phyloP scores from a whole-genome alignment of 73 alveolate species.

The Blepharisma japonicum region DNA sequence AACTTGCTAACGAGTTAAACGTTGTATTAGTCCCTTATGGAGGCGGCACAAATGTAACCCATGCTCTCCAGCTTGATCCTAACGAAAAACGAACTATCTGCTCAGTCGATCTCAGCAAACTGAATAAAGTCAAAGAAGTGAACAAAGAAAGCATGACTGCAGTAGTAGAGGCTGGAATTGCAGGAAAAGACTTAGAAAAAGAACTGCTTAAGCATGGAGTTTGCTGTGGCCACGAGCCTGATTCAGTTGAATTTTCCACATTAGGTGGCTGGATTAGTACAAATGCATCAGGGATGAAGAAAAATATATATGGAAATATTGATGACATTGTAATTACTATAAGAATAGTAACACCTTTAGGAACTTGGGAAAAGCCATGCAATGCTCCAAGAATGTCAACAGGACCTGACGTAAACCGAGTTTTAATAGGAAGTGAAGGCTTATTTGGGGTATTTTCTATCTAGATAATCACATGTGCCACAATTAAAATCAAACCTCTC shows the following conservation, averaged over 20 bases:
- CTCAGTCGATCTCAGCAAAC: slow-evolving; percentile 76
- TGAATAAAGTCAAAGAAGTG: slow-evolving; percentile 73
- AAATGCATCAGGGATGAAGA: slow-evolving; percentile 94
- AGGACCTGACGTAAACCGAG: slow-evolving; percentile 81
- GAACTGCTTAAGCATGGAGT: slow-evolving; percentile 82
- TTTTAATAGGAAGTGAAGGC: slow-evolving; percentile 83
- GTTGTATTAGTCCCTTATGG: slow-evolving; percentile 80
- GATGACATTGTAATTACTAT: slow-evolving; percentile 81
- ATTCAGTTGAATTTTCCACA: slow-evolving; percentile 80
- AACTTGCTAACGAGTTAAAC: slow-evolving; percentile 61
- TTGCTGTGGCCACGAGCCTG: slow-evolving; percentile 89
- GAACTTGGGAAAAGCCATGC: slow-evolving; percentile 56
- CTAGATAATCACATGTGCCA: slow-evolving; percentile 71
- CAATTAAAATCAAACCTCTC: slow-evolving; percentile 58
- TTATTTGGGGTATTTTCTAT: slow-evolving; percentile 44
- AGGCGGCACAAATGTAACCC: slow-evolving; percentile 97
- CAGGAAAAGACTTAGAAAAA: slow-evolving; percentile 83
- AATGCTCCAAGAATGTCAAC: slow-evolving; percentile 81
- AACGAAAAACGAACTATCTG: slow-evolving; percentile 79
- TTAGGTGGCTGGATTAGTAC: slow-evolving; percentile 92
- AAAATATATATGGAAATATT: slow-evolving; percentile 90
- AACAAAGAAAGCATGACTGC: slow-evolving; percentile 87
- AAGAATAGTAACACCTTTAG: slow-evolving; percentile 77
- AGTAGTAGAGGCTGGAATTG: slow-evolving; percentile 85
- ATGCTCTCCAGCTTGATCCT: slow-evolving; percentile 47